Conservation (phyloP, 805 yeast species). For the Wickerhamiella lipophila region DNA sequence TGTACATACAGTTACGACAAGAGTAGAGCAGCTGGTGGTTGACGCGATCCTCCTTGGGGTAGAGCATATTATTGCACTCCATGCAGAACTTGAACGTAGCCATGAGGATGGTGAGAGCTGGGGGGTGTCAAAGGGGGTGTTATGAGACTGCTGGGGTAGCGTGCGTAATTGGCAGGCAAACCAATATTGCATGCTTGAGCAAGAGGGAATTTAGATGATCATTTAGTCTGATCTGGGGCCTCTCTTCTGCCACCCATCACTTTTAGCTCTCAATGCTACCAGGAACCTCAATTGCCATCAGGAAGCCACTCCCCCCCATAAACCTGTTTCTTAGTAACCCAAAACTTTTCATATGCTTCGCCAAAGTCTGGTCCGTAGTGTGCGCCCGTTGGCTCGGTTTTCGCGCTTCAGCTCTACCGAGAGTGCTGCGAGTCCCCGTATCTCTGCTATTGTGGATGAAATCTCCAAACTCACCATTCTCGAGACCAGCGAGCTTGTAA, state of each 20-base stretch:
- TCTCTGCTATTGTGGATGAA: slow-evolving; percentile 73
- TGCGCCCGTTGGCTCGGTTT: neutral
- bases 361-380: neutral
- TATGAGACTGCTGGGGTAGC: neutral
- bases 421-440: slow-evolving; percentile 53
- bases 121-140: neutral
- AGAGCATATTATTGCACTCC: slow-evolving; percentile 95
- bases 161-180: too few species aligned
- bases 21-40: slow-evolving; percentile 64
- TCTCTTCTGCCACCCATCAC: too few species aligned
- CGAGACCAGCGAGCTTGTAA: slow-evolving; percentile 80
- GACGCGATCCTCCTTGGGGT: slow-evolving; percentile 89
- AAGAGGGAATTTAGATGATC: too few species aligned
- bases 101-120: slow-evolving; percentile 32
- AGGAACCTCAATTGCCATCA: too few species aligned
- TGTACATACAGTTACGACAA: slow-evolving; percentile 88
- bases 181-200: too few species aligned
- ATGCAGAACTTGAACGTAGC: slow-evolving; percentile 93
- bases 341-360: slow-evolving; percentile 5
- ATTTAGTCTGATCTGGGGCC: too few species aligned
- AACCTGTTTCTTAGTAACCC: neutral
- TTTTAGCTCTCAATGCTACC: too few species aligned
- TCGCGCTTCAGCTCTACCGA: slow-evolving; percentile 32
- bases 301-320: neutral
- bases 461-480: slow-evolving; percentile 81